Base-by-base conservation (phyloP, 768 basidiomycete species). In the Lepiota brunneoincarnata region DNA sequence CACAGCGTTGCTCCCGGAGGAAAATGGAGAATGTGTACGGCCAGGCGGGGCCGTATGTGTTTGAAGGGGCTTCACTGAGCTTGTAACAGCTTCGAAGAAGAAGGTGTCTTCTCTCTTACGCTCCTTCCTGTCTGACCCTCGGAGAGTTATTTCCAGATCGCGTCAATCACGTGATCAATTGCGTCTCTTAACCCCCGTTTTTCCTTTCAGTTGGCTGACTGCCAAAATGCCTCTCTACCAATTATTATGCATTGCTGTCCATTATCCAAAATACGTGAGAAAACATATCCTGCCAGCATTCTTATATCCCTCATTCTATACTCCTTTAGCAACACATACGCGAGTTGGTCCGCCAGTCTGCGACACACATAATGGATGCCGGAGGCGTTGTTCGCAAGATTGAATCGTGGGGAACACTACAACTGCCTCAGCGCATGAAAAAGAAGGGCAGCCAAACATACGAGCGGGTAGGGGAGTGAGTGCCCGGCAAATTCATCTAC, bases 371-470 rank as follows among this genome's bases (percentile, higher is more conserved):
- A 54, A 79, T 93, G 75, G 73, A 86, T 55, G 69, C 75, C 14
- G 91, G 91, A 54, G 91, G 91, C 18, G 89, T 91, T 40, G 92
- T 95, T 10, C 83, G 93, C n/a, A 77, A 76, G 31, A 76, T 95
- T 56, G 76, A 87, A 40, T 91, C 80, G 45, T 83, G 78, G 82
- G 93, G 93, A 7, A 87, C 87, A 5, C 75, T 75, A 31, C 77
- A 82, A 4, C 75, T 95, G 4, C 91, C 91, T 0, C 83, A 88
- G 61, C 76, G 81, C 21, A 92, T 91, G 87, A 77, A 78, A 58
- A 71, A 81, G 49, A 81, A 87, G 46, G 79, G 78, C 43, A 72
- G 75, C 15, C 47, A 47, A 17, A 26, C 45, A 26, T 76, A 69
- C 44, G 81, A 87, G 56, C 69, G 67, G 10, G 62, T 80, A 20